phyloP scores from a whole-genome alignment of 768 basidiomycete genomes.

The Rhodotorula diobovata region DNA sequence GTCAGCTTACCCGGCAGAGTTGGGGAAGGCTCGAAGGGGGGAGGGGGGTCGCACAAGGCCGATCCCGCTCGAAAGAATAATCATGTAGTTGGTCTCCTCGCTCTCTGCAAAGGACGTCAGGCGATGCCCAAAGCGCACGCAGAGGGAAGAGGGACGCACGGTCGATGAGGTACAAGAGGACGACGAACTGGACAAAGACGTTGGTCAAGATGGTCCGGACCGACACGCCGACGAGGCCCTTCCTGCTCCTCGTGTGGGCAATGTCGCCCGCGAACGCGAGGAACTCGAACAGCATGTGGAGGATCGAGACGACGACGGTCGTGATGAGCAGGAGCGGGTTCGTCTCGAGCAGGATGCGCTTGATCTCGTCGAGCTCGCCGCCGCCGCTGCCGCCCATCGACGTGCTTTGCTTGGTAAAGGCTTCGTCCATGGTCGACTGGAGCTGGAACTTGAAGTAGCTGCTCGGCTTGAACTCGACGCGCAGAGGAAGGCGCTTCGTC shows the following conservation, averaged over 20 bases:
- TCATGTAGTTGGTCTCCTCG: conserved; percentile 96
- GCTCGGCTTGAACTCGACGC: conserved; percentile 78
- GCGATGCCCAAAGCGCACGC: not conserved
- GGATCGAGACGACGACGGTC: conserved; percentile 74
- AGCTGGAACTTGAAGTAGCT: conserved; percentile 65
- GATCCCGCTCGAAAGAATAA: conserved; percentile 47
- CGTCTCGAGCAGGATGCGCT: conserved; percentile 72
- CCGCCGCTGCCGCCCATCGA: conserved; percentile 53
- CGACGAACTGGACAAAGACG: conserved; percentile 62
- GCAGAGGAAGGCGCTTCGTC: conserved; percentile 69
- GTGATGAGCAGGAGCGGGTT: conserved; percentile 75
- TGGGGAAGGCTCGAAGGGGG: too few species aligned
- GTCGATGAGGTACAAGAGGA: conserved; percentile 53
- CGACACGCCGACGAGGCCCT: conserved; percentile 88
- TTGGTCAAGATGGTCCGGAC: conserved; percentile 83
- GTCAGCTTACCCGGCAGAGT: too few species aligned
- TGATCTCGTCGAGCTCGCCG: conserved; percentile 86
- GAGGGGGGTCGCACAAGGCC: conserved; percentile 30
- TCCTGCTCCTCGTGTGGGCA: conserved; percentile 85
- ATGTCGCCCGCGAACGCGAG: conserved; percentile 93
- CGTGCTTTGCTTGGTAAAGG: conserved; percentile 61
- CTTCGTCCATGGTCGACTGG: conserved; percentile 74
- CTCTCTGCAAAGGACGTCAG: conserved; percentile 61
- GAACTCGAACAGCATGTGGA: conserved; percentile 85
- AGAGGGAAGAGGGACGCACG: not conserved